These are phyloP conservation scores for Talaromyces sp. DNA, from an alignment of 2,329 filamentous ascomycete genomes.

Conservation along the genomic window DNA sequence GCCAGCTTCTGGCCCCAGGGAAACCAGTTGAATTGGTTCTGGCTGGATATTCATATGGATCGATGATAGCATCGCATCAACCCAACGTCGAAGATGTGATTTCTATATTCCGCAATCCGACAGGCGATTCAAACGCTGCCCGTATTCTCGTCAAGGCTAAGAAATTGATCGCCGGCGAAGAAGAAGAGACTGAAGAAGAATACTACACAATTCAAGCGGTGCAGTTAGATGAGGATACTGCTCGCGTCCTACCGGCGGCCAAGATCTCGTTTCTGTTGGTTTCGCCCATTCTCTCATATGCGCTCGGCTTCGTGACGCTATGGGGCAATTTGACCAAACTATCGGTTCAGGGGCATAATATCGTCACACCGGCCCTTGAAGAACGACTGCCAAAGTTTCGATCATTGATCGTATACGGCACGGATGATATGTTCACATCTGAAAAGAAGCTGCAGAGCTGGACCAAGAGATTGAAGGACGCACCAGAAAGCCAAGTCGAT, in stretches of 20 bases:
- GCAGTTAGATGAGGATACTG: conserved; percentile 21
- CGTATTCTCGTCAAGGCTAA: conserved; percentile 71
- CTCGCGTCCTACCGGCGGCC: conserved; percentile 19
- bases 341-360: conserved; percentile 30
- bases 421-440: conserved; percentile 71
- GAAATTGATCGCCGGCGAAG: conserved; percentile 60
- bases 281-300: conserved; percentile 59
- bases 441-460: conserved; percentile 65
- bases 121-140: conserved; percentile 58
- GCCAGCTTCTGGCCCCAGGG: conserved; percentile 34
- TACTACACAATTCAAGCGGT: conserved; percentile 1
- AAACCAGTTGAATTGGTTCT: conserved; percentile 49
- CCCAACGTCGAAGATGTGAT: conserved; percentile 61
- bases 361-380: conserved; percentile 46
- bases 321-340: conserved; percentile 49
- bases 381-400: conserved; percentile 57
- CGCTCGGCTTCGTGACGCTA: conserved; percentile 63
- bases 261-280: conserved; percentile 57
- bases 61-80: conserved; percentile 72
- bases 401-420: conserved; percentile 72
- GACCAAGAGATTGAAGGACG: conserved; percentile 55
- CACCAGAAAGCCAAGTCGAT: conserved; percentile 48
- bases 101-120: conserved; percentile 55
- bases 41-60: conserved; percentile 88
- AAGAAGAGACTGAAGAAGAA: conserved; percentile 14